Evolutionary conservation across 2,329 filamentous ascomycete species (phyloP), one percentile per base, ranked within the genome.

Genomic region (Tetracladium maxilliforme): DNA sequence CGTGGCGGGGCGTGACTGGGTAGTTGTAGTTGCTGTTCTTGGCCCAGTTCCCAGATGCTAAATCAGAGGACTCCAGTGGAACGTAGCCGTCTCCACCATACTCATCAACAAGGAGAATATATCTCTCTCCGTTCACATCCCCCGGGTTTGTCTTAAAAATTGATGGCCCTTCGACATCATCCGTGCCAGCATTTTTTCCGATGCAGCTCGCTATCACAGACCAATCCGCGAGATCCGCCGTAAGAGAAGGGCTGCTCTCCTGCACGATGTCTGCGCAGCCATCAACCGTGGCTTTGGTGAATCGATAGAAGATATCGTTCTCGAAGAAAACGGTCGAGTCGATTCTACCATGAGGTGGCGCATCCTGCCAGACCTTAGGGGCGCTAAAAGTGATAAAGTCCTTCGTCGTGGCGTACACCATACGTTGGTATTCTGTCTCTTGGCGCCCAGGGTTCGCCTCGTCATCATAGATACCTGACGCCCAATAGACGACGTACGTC

Each of bases 221-320:
- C 62, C 63, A 67, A 0, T 44, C 45, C 1, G 44, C 36, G 1
- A 62, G 38, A 0, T 44, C 46, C 0, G 52, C 52, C 4, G 52
- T 50, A 4, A 67, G 39, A 2, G 42, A 45, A 2, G 41, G 28
- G 0, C 59, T 61, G 16, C 50, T 51, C 33, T 67, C 62, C 30
- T 67, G 52, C 12, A 68, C 65, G 14, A 67, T 66, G 21, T 68
- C 63, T 3, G 44, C 46, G 35, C 63, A 68, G 3, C 62, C 62
- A 1, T 59, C 64, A 2, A 42, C 47, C 5, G 42, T 48, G 3
- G 49, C 56, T 29, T 68, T 67, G 11, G 61, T 65, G 36, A 67
- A 68, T 7, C 63, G 59, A 35, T 63, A 61, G 37, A 57, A 65
- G 0, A 39, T 41, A 8, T 40, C 39, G 3, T 46, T 47, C 0